Evolutionary conservation across 345 rosid species (phyloP), one percentile per base, ranked within the genome.

Genomic region (Bretschneidera sinensis): DNA sequence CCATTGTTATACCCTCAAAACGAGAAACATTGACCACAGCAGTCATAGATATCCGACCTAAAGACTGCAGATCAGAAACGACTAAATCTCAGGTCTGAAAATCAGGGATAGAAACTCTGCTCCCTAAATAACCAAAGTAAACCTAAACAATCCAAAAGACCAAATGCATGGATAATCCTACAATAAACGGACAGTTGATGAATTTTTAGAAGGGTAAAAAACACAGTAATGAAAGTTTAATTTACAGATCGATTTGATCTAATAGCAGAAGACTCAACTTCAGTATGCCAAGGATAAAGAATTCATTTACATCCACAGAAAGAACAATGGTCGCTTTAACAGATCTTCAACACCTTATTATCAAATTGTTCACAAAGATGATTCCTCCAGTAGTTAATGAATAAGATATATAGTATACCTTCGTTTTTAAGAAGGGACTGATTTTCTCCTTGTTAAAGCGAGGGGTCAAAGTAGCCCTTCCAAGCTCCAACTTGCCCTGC

Each of bases 1-100:
- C 99, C 96, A 88, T 94, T 5, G 92, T 72, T 48, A 94, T 67
- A 47, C 85, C 86, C 69, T 90, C 92, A 59, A 94, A 90, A 64
- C 89, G 92, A 67, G 99, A 89, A 43, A 74, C 86, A 63, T 79
- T 79, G 49, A 81, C 84, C 8, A 90, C 75, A 31, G 67, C 74
- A 28, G 84, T 58, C 96, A 89, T 94, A 53, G 81, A 73, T 63
- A 86, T 74, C 55, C 94, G 67, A 43, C 86, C 83, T 59, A 31
- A 51, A 54, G 81, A 76, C 98, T 89, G 83, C 77, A 78, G 68
- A 60, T n/a, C 50, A 63, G 50, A 39, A 69, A 28, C 10, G 17
- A 45, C 45, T 1, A 17, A 71, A 59, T 48, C 45, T 25, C 35
- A 45, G 34, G 17, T 59, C 55, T 55, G 48, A 25, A 51, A 23